Evolutionary conservation across 805 yeast species (phyloP), one percentile per base, ranked within the genome.

Genomic region (Peterozyma toletana): DNA sequence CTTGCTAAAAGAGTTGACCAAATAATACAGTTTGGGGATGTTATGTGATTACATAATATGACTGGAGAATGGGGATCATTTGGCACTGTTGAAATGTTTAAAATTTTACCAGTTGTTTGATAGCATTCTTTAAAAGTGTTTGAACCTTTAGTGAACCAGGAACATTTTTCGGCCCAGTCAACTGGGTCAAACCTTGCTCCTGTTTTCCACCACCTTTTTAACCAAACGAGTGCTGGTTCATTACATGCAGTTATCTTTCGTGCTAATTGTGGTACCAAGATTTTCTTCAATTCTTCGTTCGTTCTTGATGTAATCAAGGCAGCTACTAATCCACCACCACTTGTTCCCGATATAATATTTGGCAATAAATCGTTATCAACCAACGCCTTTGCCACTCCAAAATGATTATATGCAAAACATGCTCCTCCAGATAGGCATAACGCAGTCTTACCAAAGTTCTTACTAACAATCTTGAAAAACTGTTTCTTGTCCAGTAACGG

Each of bases 61-160:
- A 81, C 89, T 0, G 95, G 93, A 2, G 89, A 80, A 57, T 83
- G 84, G 0, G 88, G 84, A 55, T 85, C 90, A 11, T 87, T 80
- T 2, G 95, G 93, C 2, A 86, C 89, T 0, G 90, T 84, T 0
- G 88, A 77, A 16, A 85, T 76, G 57, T 86, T 85, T 47, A 85
- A 68, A 21, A 77, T 71, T 43, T 84, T 71, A 0, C 93, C 93
- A 0, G 93, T 84, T 30, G 78, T 60, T 43, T 77, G 72, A 55
- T 66, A 80, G 11, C 85, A 82, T 59, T 85, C 95, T 47, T 73
- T 70, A 55, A 84, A 85, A 0, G 93, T 84, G 50, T 76, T 63
- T 11, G 86, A 79, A 1, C 93, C 93, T 46, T 69, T 57, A 1
- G 93, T 84, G 67, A 84, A 83, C 76, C 84, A 85, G 42, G 68